Evolutionary conservation across 2,329 filamentous ascomycete species (phyloP).

Genomic region (Stagonosporopsis rhizophila): DNA sequence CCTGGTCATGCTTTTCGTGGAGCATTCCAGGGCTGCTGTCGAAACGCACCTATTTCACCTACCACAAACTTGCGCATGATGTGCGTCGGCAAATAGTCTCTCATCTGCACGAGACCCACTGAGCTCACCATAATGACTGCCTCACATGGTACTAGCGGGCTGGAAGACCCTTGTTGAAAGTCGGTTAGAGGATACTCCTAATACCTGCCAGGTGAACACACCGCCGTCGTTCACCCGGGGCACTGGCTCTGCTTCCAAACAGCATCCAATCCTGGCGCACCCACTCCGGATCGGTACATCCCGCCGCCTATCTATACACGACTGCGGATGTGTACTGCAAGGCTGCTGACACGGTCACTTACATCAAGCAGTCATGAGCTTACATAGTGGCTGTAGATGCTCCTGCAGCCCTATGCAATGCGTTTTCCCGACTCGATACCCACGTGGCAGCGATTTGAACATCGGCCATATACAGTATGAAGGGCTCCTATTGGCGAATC

Average conservation of each 20-base stretch:
- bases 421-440: conserved; percentile 3
- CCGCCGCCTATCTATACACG: background rate
- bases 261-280: background rate
- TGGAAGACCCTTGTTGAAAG: too few species aligned
- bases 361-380: conserved; percentile 7
- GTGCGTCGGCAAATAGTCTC: too few species aligned
- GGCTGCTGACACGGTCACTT: conserved; percentile 9
- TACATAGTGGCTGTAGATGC: conserved; percentile 1
- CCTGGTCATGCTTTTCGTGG: background rate
- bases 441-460: conserved; percentile 14
- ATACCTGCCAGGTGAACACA: background rate
- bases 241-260: background rate
- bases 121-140: background rate
- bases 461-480: conserved; percentile 4
- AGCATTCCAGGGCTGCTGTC: background rate
- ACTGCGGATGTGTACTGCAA: background rate
- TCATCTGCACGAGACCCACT: background rate
- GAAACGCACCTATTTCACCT: background rate
- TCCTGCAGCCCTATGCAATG: conserved; percentile 21
- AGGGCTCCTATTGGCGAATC: background rate
- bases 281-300: background rate
- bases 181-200: too few species aligned
- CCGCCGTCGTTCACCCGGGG: conserved; percentile 11
- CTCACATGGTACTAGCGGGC: background rate
- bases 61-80: too few species aligned